These are phyloP conservation scores for Nothophytophthora sp. DNA, from an alignment of 352 stramenopile species.

Conservation along the genomic window DNA sequence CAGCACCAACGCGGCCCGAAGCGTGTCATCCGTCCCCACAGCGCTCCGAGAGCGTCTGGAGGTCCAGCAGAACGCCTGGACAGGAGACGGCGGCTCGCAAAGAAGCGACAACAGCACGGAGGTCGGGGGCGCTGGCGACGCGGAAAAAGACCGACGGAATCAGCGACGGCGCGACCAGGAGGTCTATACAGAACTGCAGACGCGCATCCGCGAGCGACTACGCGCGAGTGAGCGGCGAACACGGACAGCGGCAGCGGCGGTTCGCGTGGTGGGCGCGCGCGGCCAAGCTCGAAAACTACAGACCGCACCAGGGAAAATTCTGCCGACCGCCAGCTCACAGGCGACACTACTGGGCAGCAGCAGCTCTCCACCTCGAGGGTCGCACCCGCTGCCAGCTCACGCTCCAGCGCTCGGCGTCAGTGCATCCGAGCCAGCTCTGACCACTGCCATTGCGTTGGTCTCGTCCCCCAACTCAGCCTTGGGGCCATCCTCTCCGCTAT, in stretches of 20 bases:
- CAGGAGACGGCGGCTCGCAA: neutral
- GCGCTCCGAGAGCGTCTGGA: conserved; percentile 29
- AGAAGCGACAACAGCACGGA: conserved; percentile 11
- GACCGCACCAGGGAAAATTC: conserved; percentile 18
- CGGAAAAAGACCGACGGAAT: neutral
- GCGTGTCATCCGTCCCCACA: neutral
- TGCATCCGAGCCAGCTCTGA: conserved; percentile 11
- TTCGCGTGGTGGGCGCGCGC: conserved; percentile 5
- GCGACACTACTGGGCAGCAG: conserved; percentile 1
- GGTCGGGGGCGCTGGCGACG: neutral
- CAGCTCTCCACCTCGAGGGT: conserved; percentile 3
- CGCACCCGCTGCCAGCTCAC: neutral
- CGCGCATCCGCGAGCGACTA: conserved; percentile 22
- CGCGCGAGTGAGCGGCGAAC: conserved; percentile 21
- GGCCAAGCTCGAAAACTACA: neutral
- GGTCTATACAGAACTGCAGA: conserved; percentile 20
- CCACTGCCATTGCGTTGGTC: neutral
- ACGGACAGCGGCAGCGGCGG: conserved; percentile 19
- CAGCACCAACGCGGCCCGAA: neutral
- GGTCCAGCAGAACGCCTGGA: conserved; percentile 18
- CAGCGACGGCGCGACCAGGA: conserved; percentile 20
- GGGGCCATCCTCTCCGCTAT: conserved; percentile 1
- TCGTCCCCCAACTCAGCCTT: neutral
- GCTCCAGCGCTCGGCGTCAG: conserved; percentile 1
- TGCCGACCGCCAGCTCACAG: conserved; percentile 5